phyloP scores from a whole-genome alignment of 345 rosid species.

The Melaleuca quinquenervia region DNA sequence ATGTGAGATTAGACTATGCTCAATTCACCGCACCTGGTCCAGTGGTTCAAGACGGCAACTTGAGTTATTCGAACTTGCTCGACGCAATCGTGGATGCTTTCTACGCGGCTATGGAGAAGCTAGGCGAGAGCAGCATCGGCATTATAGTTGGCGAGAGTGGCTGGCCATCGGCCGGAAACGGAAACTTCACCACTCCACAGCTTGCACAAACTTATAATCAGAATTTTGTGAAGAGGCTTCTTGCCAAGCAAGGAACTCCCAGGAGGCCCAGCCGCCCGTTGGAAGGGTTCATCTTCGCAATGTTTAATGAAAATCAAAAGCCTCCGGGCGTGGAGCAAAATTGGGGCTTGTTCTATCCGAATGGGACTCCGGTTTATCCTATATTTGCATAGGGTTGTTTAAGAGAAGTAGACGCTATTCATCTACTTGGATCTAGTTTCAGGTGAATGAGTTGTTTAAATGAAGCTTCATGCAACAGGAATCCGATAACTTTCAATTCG shows the following conservation, averaged over 20 bases:
- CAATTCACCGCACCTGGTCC: constrained; percentile 3
- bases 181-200: not conserved
- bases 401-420: too few relatives aligned
- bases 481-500: not conserved
- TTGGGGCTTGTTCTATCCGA: constrained; percentile 6
- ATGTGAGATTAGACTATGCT: constrained; percentile 21
- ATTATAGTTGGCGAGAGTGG: not conserved
- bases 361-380: not conserved
- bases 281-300: constrained; percentile 12
- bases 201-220: constrained; percentile 2
- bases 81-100: constrained; percentile 27
- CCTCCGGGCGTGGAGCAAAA: not conserved
- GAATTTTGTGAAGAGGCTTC: not conserved
- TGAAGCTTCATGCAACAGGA: not conserved
- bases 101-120: constrained; percentile 23
- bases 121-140: not conserved
- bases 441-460: not conserved
- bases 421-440: not conserved
- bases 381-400: not conserved
- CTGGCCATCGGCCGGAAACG: constrained; percentile 3
- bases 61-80: constrained; percentile 16
- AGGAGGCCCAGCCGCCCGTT: not conserved
- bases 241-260: constrained; percentile 16
- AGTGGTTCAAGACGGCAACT: constrained; percentile 10
- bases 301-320: constrained; percentile 20